Evolutionary conservation across 2,329 filamentous ascomycete species (phyloP), one percentile per base, ranked within the genome.

Genomic region (Hawksworthiomyces lignivorus): DNA sequence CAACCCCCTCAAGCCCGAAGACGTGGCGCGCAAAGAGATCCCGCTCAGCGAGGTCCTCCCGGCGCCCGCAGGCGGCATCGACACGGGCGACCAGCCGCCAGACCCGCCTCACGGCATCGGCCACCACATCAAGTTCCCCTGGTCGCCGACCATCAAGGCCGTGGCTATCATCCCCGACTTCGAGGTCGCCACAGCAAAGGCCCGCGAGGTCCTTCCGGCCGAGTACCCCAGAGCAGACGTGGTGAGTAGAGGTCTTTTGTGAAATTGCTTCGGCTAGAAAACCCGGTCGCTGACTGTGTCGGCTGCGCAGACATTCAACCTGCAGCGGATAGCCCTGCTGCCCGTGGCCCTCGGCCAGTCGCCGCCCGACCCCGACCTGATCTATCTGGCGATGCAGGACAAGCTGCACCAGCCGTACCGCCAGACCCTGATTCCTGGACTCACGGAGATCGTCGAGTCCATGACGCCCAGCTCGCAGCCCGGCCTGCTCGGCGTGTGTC

Each of bases 311-410:
- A 79, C 75, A 22, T 97, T 95, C 72, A 98, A 98, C 67, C 73
- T 97, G 54, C 92, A 97, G 66, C 78, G 92, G 51, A 87, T 95
- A 61, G 89, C 90, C 3, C 75, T 98, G 37, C 75, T 98, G 11
- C 89, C 90, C 24, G 87, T 88, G 10, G 89, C 89, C 1, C 74
- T 98, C 34, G 88, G 89, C 50, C 82, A 87, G 60, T 90, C 85
- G 7, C 90, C 92, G 9, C 90, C 89, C 2, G 84, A 96, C 58
- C 83, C 92, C 18, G 83, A 94, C 54, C 83, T 94, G 63, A 98
- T 98, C 61, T 94, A 94, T 68, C 80, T 94, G 36, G 90, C 89
- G 35, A 98, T 98, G 92, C 92, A 97, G 67, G 92, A 98, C 69
- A 94, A 89, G 65, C 80, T 98, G 47, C 92, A 98, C 67, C 92